A percentile compares a stretch with the other conserved stretches of the same genome.
phyloP scores from a whole-genome alignment of 2,329 filamentous ascomycete genomes.

The Apiospora pterosperma region DNA sequence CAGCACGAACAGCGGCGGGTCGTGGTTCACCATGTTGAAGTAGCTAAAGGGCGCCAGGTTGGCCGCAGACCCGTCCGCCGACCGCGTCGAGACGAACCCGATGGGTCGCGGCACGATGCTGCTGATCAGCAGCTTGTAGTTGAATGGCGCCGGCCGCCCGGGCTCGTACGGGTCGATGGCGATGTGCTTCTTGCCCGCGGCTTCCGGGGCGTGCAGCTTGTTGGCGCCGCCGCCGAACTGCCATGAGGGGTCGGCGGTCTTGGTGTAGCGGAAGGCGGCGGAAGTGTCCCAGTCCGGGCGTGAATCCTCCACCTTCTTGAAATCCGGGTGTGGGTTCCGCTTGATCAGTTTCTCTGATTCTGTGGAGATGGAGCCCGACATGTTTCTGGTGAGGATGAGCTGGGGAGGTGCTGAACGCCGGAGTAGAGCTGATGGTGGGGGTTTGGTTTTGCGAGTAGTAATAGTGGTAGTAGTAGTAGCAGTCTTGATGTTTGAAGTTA shows the following conservation, averaged over 20 bases:
- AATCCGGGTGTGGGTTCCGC: conserved; percentile 59
- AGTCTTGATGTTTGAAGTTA: not conserved
- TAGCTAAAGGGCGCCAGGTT: conserved; percentile 90
- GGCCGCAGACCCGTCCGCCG: conserved; percentile 52
- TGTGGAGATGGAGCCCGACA: conserved; percentile 5
- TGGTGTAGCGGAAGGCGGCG: conserved; percentile 51
- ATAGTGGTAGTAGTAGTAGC: not conserved
- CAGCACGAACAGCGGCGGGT: conserved; percentile 78
- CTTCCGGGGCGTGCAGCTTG: conserved; percentile 29
- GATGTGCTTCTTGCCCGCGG: conserved; percentile 49
- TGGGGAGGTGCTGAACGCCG: not conserved
- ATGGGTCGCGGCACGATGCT: conserved; percentile 81
- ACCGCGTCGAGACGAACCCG: conserved; percentile 55
- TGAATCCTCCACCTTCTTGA: conserved; percentile 66
- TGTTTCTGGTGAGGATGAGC: not conserved
- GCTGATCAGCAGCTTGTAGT: conserved; percentile 91
- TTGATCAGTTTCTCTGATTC: conserved; percentile 7
- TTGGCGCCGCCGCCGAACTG: conserved; percentile 64
- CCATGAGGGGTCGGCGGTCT: conserved; percentile 66
- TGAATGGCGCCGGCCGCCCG: conserved; percentile 64
- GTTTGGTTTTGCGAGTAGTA: not conserved
- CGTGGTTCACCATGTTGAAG: conserved; percentile 78
- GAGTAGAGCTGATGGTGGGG: not conserved
- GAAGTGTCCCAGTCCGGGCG: conserved; percentile 57
- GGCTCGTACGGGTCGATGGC: conserved; percentile 77